Conservation (phyloP, 352 stramenopile species). For the Ochromonadaceae sp. region DNA sequence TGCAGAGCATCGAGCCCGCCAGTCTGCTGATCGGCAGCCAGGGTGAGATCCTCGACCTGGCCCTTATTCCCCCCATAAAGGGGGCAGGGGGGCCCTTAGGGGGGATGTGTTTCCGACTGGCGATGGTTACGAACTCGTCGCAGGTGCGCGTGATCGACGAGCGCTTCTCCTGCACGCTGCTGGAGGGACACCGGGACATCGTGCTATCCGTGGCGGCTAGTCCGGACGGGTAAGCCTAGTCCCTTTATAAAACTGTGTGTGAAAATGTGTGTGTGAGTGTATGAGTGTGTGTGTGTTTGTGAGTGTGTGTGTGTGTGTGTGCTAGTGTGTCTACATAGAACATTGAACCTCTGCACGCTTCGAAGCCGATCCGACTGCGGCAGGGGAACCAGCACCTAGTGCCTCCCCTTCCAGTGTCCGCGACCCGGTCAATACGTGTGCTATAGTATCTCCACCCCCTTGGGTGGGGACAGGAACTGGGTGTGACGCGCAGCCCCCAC, state of each 20-base stretch:
- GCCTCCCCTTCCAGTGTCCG: no score
- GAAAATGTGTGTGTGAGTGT: no score
- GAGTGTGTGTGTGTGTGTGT: no score
- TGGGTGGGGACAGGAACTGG: no score
- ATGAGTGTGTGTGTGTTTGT: no score
- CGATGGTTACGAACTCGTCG: constrained; percentile 78
- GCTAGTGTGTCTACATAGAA: no score
- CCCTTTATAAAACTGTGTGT: not conserved
- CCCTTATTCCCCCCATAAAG: constrained; percentile 15
- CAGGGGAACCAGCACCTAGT: no score
- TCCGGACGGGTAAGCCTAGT: constrained; percentile 38
- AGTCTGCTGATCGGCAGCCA: constrained; percentile 68
- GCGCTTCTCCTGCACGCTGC: constrained; percentile 71
- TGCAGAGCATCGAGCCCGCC: not conserved
- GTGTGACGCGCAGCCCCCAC: no score
- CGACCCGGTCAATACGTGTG: no score
- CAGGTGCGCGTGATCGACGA: constrained; percentile 83
- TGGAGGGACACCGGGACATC: constrained; percentile 91
- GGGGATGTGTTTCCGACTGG: constrained; percentile 49
- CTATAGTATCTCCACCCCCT: no score
- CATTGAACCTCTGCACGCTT: no score
- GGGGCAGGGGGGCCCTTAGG: constrained; percentile 45
- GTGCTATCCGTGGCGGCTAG: constrained; percentile 86
- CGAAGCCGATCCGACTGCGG: no score
- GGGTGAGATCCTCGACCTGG: constrained; percentile 93